Percentiles rank a stretch among this genome's conserved stretches.
phyloP scores from a whole-genome alignment of 495 filamentous ascomycete genomes.

The Cairneyella variabilis region DNA sequence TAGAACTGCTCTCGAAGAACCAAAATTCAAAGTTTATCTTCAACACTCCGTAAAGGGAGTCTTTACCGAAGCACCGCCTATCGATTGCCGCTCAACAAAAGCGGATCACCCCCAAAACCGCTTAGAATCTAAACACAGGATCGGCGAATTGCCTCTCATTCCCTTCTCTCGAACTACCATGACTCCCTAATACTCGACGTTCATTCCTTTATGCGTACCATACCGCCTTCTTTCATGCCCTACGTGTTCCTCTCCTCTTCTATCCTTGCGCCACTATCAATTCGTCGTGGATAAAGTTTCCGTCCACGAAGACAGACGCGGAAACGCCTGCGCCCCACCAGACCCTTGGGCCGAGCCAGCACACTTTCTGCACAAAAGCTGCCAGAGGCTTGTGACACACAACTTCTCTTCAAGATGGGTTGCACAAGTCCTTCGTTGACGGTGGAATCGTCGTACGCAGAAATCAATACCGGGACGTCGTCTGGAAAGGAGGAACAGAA shows the following conservation, averaged over 20 bases:
- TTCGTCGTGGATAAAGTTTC: not conserved
- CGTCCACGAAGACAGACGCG: too few relatives aligned
- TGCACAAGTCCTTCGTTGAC: slow-evolving; percentile 23
- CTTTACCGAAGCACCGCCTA: too few relatives aligned
- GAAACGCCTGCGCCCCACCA: too few relatives aligned
- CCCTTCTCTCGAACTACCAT: slow-evolving; percentile 14
- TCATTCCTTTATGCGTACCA: slow-evolving; percentile 5
- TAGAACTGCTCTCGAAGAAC: too few relatives aligned
- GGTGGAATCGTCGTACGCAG: slow-evolving; percentile 23
- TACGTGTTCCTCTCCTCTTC: slow-evolving; percentile 3
- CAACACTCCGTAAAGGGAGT: too few relatives aligned
- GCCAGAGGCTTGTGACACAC: too few relatives aligned
- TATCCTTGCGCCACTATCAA: not conserved
- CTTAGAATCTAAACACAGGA: not conserved
- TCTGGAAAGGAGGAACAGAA: slow-evolving; percentile 29
- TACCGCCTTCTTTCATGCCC: slow-evolving; percentile 2
- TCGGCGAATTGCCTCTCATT: slow-evolving; percentile 16
- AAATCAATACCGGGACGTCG: slow-evolving; percentile 19
- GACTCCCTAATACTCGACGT: not conserved
- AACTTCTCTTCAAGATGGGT: slow-evolving; percentile 11
- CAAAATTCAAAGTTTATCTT: too few relatives aligned
- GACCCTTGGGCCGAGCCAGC: too few relatives aligned
- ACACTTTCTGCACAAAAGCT: too few relatives aligned
- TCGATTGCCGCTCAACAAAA: slow-evolving; percentile 15
- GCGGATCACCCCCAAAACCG: slow-evolving; percentile 2